These are phyloP conservation scores for Pilaira anomala DNA, from an alignment of 192 early-diverging fungal genomes.

Conservation along the genomic window DNA sequence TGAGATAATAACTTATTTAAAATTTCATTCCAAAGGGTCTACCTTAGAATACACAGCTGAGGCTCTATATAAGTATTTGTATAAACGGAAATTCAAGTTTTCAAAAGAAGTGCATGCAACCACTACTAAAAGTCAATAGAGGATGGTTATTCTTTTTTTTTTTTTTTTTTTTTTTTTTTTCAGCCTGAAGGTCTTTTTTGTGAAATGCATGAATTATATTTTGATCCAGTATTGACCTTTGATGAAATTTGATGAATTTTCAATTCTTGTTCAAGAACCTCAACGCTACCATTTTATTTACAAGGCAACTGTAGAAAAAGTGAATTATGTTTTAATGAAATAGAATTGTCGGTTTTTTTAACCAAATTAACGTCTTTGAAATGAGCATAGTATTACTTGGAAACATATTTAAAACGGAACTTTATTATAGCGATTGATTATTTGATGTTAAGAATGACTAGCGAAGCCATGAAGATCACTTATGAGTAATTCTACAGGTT, in stretches of 20 bases:
- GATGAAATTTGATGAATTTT: background rate
- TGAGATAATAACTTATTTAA: background rate
- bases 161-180: constrained; percentile 6
- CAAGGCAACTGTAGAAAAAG: too few species aligned
- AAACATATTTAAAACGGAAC: too few species aligned
- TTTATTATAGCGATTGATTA: too few species aligned
- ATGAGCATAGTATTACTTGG: too few species aligned
- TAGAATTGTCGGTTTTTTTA: background rate
- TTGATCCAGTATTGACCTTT: background rate
- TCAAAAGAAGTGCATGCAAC: background rate
- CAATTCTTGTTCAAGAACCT: too few species aligned
- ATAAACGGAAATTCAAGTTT: constrained; percentile 1
- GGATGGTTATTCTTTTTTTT: constrained; percentile 1
- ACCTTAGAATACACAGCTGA: background rate
- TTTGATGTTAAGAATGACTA: too few species aligned
- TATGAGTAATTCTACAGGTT: too few species aligned
- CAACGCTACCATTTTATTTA: too few species aligned
- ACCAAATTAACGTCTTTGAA: too few species aligned
- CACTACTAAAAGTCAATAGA: constrained; percentile 1
- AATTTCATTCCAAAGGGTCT: background rate
- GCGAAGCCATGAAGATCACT: too few species aligned
- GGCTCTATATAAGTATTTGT: constrained; percentile 1
- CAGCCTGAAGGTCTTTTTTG: background rate
- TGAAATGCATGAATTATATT: background rate
- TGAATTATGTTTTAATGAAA: too few species aligned